Percentiles rank a stretch among this genome's conserved stretches.
Evolutionary conservation across 768 basidiomycete species (phyloP).

Genomic region (Ramaria rubella): DNA sequence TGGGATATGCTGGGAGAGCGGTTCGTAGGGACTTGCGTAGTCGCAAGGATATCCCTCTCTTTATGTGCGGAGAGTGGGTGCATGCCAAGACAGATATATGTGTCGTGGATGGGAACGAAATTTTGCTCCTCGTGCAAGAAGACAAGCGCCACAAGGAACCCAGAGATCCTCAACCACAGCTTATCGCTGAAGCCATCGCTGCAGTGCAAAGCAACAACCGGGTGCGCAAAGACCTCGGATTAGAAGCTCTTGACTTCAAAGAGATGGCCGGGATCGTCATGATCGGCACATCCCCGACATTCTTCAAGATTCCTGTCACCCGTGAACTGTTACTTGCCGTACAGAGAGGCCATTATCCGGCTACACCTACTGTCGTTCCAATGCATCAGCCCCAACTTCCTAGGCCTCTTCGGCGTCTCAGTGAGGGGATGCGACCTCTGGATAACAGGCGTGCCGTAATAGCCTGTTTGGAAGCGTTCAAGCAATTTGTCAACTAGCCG

Average conservation of each 20-base stretch:
- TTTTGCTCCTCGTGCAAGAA: conserved; percentile 17
- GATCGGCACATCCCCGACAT: conserved; percentile 20
- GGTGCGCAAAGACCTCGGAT: conserved; percentile 12
- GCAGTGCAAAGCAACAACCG: conserved; percentile 13
- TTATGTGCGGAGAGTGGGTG: conserved; percentile 13
- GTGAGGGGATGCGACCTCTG: conserved; percentile 18
- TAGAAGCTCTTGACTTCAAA: conserved; percentile 4
- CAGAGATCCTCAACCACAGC: conserved; percentile 15
- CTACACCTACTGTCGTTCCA: conserved; percentile 14
- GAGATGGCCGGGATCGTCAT: conserved; percentile 19
- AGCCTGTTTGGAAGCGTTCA: conserved; percentile 18
- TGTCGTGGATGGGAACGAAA: conserved; percentile 10
- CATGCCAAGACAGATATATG: conserved; percentile 15
- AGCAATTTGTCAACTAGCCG: conserved; percentile 8
- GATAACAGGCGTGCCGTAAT: conserved; percentile 14
- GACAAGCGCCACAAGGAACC: conserved; percentile 12
- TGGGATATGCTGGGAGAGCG: conserved; percentile 12
- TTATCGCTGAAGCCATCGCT: conserved; percentile 16
- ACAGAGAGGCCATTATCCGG: conserved; percentile 15
- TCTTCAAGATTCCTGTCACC: conserved; percentile 22
- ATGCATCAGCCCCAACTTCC: conserved; percentile 13
- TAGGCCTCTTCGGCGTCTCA: conserved; percentile 11
- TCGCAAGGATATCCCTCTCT: conserved; percentile 13
- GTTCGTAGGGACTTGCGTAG: conserved; percentile 16
- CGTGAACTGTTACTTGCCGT: conserved; percentile 14